Conservation (phyloP, 2,329 filamentous ascomycete species). For the Neurospora sp. region DNA sequence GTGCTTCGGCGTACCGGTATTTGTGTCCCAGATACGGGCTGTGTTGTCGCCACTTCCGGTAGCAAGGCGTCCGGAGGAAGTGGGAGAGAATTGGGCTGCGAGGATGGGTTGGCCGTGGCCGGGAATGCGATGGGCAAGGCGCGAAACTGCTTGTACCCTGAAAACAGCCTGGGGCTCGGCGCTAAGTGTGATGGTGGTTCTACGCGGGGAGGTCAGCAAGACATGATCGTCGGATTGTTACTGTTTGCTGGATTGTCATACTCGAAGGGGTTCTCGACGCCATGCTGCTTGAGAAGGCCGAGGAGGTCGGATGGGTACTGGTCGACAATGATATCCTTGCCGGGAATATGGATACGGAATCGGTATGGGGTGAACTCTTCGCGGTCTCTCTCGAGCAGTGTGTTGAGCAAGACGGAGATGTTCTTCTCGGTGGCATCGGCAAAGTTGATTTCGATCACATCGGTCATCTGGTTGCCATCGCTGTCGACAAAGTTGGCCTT, state of each 20-base stretch:
- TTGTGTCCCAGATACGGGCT: slow-evolving; percentile 87
- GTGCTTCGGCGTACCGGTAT: slow-evolving; percentile 80
- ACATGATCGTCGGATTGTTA: slow-evolving; percentile 12
- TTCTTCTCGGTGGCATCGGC: slow-evolving; percentile 84
- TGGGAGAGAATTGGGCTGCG: slow-evolving; percentile 75
- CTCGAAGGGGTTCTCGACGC: slow-evolving; percentile 49
- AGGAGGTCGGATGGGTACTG: slow-evolving; percentile 47
- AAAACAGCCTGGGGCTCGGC: slow-evolving; percentile 84
- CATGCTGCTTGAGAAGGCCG: slow-evolving; percentile 43
- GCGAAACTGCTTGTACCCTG: slow-evolving; percentile 81
- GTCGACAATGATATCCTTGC: slow-evolving; percentile 42
- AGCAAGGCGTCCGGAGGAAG: slow-evolving; percentile 65
- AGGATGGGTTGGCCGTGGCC: slow-evolving; percentile 91
- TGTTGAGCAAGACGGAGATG: slow-evolving; percentile 78
- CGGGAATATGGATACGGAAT: slow-evolving; percentile 50
- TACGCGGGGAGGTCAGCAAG: background rate
- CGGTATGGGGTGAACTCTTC: slow-evolving; percentile 54
- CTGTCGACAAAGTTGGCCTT: slow-evolving; percentile 84
- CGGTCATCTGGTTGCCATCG: slow-evolving; percentile 59
- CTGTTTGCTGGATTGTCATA: slow-evolving; percentile 28
- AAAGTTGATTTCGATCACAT: slow-evolving; percentile 66
- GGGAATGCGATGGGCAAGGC: slow-evolving; percentile 78
- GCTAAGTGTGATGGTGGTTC: slow-evolving; percentile 34
- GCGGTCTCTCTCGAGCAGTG: slow-evolving; percentile 60
- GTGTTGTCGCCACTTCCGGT: slow-evolving; percentile 89